Evolutionary conservation across 352 stramenopile genomes (phyloP), one percentile per base, ranked within the genome.

Genomic region (Pythium chondricola): DNA sequence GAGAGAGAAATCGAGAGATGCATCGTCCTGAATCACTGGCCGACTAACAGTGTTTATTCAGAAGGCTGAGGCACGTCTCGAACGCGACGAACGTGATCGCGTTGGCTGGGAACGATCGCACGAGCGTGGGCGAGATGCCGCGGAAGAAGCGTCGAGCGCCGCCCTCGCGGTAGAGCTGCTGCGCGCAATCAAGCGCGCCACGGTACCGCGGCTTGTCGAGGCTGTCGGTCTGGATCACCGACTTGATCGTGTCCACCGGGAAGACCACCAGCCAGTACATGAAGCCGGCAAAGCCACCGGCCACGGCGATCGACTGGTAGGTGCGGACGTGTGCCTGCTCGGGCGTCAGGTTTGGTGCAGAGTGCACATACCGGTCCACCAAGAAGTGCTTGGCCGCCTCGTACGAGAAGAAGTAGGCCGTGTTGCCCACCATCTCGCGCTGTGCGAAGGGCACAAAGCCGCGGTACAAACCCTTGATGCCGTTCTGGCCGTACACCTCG

Each of bases 31-130:
- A 38, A 35, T 13, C 33, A 20, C 38, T 6, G 9, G 27, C 7
- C 5, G 27, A 16, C 58, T 65, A 90, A 69, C 86, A 90, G 43
- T 74, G 55, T 58, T 84, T 54, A 52, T 90, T 78, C 27, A 90
- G 55, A 43, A 77, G 82, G 48, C 76, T 88, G 63, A 90, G 60
- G 50, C 68, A 82, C 40, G 75, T 90, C 58, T 93, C 81, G 41
- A 90, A 93, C 14, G 78, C 80, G 11, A 93, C 76, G 56, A 90
- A 93, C 42, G 80, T 89, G 55, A 90, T 76, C n/a, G 78, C 81
- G 45, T 93, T 90, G 4, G 80, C 76, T 18, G 81, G 81, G 51
- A 93, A 90, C 29, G 81, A 65, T 24, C 81, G 76, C 5, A 93
- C 37, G 14, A 93, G 63, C 32, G 78, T 87, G 33, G 81, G 79